These are phyloP conservation scores for Lactarius tabidus DNA, from an alignment of 768 basidiomycete species.

Conservation along the genomic window DNA sequence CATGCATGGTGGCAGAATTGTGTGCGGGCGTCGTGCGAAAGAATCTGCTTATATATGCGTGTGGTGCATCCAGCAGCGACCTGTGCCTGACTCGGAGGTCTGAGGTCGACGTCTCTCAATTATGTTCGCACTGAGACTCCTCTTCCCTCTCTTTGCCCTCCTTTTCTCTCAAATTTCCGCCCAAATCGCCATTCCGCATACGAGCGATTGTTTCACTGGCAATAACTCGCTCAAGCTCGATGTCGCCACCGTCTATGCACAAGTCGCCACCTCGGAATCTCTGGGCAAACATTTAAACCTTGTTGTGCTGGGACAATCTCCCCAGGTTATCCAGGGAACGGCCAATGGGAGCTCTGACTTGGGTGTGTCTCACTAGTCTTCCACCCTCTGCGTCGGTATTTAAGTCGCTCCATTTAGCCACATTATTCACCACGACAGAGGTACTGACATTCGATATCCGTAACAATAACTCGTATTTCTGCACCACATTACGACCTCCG, in stretches of 20 bases:
- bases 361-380: conserved; percentile 41
- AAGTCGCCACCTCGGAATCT: conserved; percentile 48
- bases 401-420: conserved; percentile 46
- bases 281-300: conserved; percentile 56
- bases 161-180: conserved; percentile 23
- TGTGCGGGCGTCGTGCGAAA: background rate
- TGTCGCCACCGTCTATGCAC: conserved; percentile 68
- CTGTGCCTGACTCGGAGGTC: background rate
- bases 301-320: conserved; percentile 63
- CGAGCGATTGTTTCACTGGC: conserved; percentile 64
- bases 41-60: background rate
- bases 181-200: conserved; percentile 37
- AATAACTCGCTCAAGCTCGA: conserved; percentile 55
- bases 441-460: conserved; percentile 76
- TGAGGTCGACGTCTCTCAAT: background rate
- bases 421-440: conserved; percentile 78
- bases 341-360: conserved; percentile 60
- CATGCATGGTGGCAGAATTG: background rate
- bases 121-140: background rate
- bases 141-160: conserved; percentile 18
- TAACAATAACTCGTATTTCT: conserved; percentile 70
- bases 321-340: conserved; percentile 54
- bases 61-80: background rate
- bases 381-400: conserved; percentile 19
- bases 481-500: conserved; percentile 71